Conservation (phyloP, 2,329 filamentous ascomycete species). For the Sporothrix mexicana region DNA sequence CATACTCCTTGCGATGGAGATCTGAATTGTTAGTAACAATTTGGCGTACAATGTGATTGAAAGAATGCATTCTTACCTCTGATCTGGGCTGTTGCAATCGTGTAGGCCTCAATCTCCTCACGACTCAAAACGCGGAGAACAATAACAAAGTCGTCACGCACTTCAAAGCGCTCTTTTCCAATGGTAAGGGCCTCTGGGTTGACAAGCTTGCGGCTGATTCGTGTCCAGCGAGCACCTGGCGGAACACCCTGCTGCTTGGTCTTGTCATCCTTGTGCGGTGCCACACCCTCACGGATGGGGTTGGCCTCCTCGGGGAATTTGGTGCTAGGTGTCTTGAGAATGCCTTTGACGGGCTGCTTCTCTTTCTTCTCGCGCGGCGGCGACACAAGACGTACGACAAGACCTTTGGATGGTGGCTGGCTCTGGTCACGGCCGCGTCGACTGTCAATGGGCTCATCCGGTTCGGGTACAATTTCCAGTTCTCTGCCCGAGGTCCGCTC, state of each 20-base stretch:
- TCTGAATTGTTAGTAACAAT: slow-evolving; percentile 37
- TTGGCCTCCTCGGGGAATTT: slow-evolving; percentile 88
- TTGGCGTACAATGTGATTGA: not conserved
- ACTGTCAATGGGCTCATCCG: not conserved
- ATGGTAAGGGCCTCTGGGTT: slow-evolving; percentile 86
- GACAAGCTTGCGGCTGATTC: slow-evolving; percentile 85
- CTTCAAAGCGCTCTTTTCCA: slow-evolving; percentile 89
- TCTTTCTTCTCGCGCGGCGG: slow-evolving; percentile 61
- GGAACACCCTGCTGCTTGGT: slow-evolving; percentile 72
- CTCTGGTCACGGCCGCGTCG: slow-evolving; percentile 32
- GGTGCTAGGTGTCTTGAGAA: slow-evolving; percentile 79
- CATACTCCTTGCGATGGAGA: slow-evolving; percentile 50
- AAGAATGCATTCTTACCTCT: slow-evolving; percentile 63
- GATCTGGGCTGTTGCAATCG: slow-evolving; percentile 78
- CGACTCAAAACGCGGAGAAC: slow-evolving; percentile 84
- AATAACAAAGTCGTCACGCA: slow-evolving; percentile 91
- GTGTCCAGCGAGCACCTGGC: slow-evolving; percentile 85
- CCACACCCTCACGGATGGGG: slow-evolving; percentile 85
- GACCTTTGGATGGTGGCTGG: slow-evolving; percentile 29
- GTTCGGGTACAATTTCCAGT: slow-evolving; percentile 17
- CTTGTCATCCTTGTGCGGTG: slow-evolving; percentile 87
- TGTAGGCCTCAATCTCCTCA: slow-evolving; percentile 89
- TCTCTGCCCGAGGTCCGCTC: not conserved
- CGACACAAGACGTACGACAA: slow-evolving; percentile 69
- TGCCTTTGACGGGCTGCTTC: slow-evolving; percentile 74